A percentile compares a stretch with the other conserved stretches of the same genome.
Evolutionary conservation across 805 yeast species (phyloP).

Genomic region (Zygosaccharomyces rouxii): DNA sequence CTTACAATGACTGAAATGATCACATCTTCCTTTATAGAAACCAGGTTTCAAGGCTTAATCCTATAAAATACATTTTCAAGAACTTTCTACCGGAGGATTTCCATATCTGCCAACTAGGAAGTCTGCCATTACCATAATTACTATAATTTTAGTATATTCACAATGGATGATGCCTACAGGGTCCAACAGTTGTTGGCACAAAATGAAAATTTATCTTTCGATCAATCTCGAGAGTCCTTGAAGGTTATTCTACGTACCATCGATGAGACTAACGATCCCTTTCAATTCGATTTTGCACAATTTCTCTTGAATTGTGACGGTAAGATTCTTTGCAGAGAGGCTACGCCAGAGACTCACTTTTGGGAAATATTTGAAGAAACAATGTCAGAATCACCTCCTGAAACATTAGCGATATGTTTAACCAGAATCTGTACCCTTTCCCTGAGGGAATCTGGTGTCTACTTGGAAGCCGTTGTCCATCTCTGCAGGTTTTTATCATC

Average conservation of each 20-base stretch:
- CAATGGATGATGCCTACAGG: slow-evolving; percentile 2
- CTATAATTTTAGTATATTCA: not conserved
- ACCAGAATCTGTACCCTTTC: slow-evolving; percentile 12
- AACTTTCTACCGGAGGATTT: not conserved
- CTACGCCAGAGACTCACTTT: slow-evolving; percentile 8
- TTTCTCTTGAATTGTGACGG: slow-evolving; percentile 16
- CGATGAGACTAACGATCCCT: not conserved
- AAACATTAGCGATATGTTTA: slow-evolving; percentile 9
- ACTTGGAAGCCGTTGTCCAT: slow-evolving; percentile 7
- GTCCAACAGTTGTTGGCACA: slow-evolving; percentile 5
- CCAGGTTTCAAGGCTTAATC: not conserved
- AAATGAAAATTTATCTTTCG: slow-evolving; percentile 2
- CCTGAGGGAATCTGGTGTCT: slow-evolving; percentile 8
- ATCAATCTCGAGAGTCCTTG: slow-evolving; percentile 10
- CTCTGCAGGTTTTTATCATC: slow-evolving; percentile 13
- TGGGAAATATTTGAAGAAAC: slow-evolving; percentile 11
- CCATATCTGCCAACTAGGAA: no score
- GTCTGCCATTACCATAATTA: not conserved
- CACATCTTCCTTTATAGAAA: not conserved
- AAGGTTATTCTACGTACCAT: slow-evolving; percentile 4
- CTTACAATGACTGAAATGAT: not conserved
- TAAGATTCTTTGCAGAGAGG: slow-evolving; percentile 10
- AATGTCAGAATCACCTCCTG: slow-evolving; percentile 12
- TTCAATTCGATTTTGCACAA: slow-evolving; percentile 7
- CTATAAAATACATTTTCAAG: not conserved